phyloP scores from a whole-genome alignment of 2,329 filamentous ascomycete genomes.

The Diaporthe capsici region DNA sequence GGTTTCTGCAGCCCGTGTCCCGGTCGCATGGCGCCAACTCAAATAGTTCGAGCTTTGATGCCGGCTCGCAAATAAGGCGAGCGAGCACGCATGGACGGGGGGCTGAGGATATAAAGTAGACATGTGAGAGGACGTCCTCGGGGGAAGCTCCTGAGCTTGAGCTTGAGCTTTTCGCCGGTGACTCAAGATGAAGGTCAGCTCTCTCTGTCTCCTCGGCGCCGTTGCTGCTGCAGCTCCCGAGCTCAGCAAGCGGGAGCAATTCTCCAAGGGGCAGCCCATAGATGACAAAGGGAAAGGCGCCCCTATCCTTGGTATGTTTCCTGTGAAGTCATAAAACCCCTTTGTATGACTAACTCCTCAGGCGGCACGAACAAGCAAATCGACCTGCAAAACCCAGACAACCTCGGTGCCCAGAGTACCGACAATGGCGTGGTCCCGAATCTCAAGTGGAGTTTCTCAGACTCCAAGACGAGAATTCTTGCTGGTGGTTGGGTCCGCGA shows the following conservation, averaged over 20 bases:
- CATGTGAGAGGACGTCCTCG: neutral
- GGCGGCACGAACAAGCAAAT: slow-evolving; percentile 71
- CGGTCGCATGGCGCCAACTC: neutral
- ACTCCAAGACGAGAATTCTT: slow-evolving; percentile 74
- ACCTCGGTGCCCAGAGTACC: slow-evolving; percentile 72
- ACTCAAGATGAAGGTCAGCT: slow-evolving; percentile 1
- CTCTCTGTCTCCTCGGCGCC: neutral
- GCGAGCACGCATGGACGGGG: slow-evolving; percentile 2
- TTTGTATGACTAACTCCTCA: neutral
- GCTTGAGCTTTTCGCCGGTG: neutral
- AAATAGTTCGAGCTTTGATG: slow-evolving; percentile 18
- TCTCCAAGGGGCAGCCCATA: slow-evolving; percentile 7
- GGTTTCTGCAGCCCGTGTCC: neutral
- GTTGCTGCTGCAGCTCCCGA: slow-evolving; percentile 8
- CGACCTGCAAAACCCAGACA: slow-evolving; percentile 74
- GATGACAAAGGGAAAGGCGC: slow-evolving; percentile 24
- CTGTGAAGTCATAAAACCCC: neutral
- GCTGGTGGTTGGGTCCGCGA: slow-evolving; percentile 77
- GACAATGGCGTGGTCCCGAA: slow-evolving; percentile 76
- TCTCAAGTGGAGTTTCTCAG: slow-evolving; percentile 78
- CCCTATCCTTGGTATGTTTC: slow-evolving; percentile 5
- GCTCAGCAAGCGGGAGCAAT: slow-evolving; percentile 17
- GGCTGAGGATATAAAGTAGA: neutral
- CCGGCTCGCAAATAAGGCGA: slow-evolving; percentile 31
- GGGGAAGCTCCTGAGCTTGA: neutral